A percentile compares a stretch with the other conserved stretches of the same genome.
These are phyloP conservation scores for Fusarium sp. DNA, from an alignment of 2,329 filamentous ascomycete species.

Conservation along the genomic window DNA sequence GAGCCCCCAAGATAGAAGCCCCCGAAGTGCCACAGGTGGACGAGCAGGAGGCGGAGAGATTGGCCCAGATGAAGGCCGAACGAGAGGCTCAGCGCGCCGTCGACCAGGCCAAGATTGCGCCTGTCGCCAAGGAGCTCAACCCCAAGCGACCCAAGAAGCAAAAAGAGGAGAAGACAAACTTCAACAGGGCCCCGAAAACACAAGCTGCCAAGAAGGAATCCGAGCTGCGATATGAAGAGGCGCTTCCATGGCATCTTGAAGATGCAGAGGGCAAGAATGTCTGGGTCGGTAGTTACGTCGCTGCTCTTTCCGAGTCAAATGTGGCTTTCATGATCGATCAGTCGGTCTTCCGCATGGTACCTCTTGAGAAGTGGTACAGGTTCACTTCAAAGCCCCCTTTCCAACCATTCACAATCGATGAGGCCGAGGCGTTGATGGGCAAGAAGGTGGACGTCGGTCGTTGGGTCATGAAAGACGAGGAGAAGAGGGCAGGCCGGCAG, in stretches of 20 bases:
- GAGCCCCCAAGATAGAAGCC: slow-evolving; percentile 71
- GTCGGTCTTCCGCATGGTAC: slow-evolving; percentile 83
- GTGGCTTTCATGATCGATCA: slow-evolving; percentile 81
- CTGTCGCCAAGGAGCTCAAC: slow-evolving; percentile 72
- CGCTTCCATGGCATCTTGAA: slow-evolving; percentile 95
- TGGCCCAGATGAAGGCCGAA: slow-evolving; percentile 80
- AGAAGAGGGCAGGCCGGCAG: slow-evolving; percentile 66
- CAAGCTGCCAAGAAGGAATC: slow-evolving; percentile 83
- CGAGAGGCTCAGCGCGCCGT: slow-evolving; percentile 87
- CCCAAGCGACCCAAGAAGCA: slow-evolving; percentile 70
- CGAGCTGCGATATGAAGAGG: slow-evolving; percentile 89
- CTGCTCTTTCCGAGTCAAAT: slow-evolving; percentile 86
- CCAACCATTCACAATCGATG: slow-evolving; percentile 81
- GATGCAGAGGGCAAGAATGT: slow-evolving; percentile 96
- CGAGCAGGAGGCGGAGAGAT: slow-evolving; percentile 69
- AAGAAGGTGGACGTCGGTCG: slow-evolving; percentile 81
- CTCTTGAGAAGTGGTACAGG: slow-evolving; percentile 95
- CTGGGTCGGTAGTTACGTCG: slow-evolving; percentile 93
- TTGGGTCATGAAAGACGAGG: slow-evolving; percentile 81
- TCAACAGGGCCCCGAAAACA: slow-evolving; percentile 81
- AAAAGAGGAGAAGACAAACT: slow-evolving; percentile 86
- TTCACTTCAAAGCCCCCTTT: slow-evolving; percentile 86
- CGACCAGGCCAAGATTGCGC: slow-evolving; percentile 93
- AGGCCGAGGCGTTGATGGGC: slow-evolving; percentile 86
- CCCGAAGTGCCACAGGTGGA: slow-evolving; percentile 59